Percentiles rank a stretch among this genome's conserved stretches.
Conservation (phyloP, 345 rosid genomes). For the rapeseed (Brassica napus) region DNA sequence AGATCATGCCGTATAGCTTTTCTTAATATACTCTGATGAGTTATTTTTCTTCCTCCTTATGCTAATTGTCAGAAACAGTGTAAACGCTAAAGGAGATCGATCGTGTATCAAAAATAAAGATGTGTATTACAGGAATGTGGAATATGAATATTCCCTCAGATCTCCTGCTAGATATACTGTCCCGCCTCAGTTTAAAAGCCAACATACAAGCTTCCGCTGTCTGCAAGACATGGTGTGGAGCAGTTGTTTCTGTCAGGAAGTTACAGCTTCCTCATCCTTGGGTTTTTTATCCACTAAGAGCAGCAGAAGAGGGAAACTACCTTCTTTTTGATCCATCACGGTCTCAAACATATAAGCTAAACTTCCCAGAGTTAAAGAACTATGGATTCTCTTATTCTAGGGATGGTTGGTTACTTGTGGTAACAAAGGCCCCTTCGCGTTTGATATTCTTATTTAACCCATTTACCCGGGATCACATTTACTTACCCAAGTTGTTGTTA, state of each 20-base stretch:
- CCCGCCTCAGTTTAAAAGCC: background rate
- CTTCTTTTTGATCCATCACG: background rate
- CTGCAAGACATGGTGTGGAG: background rate
- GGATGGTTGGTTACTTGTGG: background rate
- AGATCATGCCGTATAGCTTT: background rate
- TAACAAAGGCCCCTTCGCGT: background rate
- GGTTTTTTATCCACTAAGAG: background rate
- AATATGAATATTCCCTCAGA: background rate
- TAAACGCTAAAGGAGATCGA: background rate
- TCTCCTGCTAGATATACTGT: background rate
- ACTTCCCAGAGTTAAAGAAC: background rate
- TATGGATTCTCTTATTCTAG: background rate
- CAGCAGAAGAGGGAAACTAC: background rate
- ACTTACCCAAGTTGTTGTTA: too few species aligned
- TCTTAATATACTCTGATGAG: background rate
- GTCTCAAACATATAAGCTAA: background rate
- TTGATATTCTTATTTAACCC: background rate
- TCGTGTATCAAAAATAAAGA: background rate
- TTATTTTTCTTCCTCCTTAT: background rate
- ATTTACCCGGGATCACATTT: background rate
- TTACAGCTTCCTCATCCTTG: background rate
- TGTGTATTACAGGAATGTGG: background rate
- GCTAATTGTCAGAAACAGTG: background rate
- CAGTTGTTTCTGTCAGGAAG: background rate
- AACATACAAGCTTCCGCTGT: background rate